A percentile compares a stretch with the other conserved stretches of the same genome.
phyloP scores from a whole-genome alignment of 805 yeast genomes.

The Wickerhamiella galacta region DNA sequence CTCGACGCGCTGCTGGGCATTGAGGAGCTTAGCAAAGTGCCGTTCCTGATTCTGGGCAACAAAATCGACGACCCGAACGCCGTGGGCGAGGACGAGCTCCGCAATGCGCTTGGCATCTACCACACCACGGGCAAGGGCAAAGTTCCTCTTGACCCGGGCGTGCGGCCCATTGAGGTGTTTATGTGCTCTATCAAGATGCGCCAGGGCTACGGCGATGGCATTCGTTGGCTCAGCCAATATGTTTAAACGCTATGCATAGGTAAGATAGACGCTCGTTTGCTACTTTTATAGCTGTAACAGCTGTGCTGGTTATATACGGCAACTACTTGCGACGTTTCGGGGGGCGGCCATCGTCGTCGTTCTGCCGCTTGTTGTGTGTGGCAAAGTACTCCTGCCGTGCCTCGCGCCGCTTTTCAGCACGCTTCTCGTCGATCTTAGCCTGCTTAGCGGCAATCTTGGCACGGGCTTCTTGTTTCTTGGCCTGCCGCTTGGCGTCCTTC shows the following conservation, averaged over 20 bases:
- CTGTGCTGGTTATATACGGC: too few species aligned
- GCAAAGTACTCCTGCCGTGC: constrained; percentile 78
- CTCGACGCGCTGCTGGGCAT: constrained; percentile 83
- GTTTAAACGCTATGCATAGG: too few species aligned
- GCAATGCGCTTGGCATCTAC: constrained; percentile 74
- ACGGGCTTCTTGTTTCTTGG: constrained; percentile 60
- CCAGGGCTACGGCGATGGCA: constrained; percentile 96
- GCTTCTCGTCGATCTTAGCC: constrained; percentile 56
- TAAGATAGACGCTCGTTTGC: too few species aligned
- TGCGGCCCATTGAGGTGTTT: constrained; percentile 86
- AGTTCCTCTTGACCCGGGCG: constrained; percentile 44
- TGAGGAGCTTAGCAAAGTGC: constrained; percentile 79
- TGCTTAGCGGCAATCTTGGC: constrained; percentile 56
- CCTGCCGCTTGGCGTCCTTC: constrained; percentile 60
- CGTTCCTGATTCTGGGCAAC: constrained; percentile 88
- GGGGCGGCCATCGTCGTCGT: constrained; percentile 18
- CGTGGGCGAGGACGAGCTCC: constrained; percentile 84
- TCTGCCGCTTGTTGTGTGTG: constrained; percentile 22
- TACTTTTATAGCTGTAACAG: too few species aligned
- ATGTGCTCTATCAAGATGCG: constrained; percentile 98
- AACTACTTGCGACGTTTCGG: constrained; percentile 15
- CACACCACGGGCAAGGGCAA: constrained; percentile 83
- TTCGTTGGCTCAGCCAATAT: constrained; percentile 95
- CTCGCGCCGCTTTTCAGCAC: constrained; percentile 60
- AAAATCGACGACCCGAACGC: constrained; percentile 91